These are phyloP conservation scores for Obba rivulosa DNA, from an alignment of 768 basidiomycete genomes.

Conservation along the genomic window DNA sequence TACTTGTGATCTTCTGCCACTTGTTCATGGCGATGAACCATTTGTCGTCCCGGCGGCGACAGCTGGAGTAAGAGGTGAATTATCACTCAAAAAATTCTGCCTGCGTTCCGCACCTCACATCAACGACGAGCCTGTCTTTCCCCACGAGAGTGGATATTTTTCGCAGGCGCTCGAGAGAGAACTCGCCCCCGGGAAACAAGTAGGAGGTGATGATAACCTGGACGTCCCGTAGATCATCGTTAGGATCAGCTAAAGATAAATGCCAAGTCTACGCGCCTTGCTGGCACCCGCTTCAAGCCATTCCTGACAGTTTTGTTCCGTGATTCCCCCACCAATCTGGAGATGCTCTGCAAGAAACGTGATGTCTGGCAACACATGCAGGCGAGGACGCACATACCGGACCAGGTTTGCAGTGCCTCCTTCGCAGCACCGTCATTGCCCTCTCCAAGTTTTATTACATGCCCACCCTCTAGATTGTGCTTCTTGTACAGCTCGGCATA, in stretches of 20 bases:
- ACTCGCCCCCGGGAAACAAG: constrained; percentile 81
- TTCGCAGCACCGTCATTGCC: constrained; percentile 87
- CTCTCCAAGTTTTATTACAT: constrained; percentile 93
- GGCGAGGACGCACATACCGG: constrained; percentile 39
- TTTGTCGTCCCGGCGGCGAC: constrained; percentile 63
- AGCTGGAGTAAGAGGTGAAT: constrained; percentile 43
- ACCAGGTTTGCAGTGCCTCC: constrained; percentile 82
- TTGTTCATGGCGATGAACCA: constrained; percentile 99
- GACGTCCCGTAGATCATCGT: not conserved
- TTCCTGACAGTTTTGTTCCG: constrained; percentile 64
- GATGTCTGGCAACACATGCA: constrained; percentile 1
- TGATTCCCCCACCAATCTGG: constrained; percentile 94
- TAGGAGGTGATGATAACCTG: constrained; percentile 98
- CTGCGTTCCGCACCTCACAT: constrained; percentile 67
- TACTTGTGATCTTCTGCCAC: constrained; percentile 95
- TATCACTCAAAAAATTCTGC: not conserved
- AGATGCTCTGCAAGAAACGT: constrained; percentile 48
- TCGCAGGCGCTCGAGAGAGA: constrained; percentile 69
- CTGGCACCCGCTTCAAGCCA: constrained; percentile 90
- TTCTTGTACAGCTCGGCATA: constrained; percentile 76
- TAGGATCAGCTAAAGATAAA: constrained; percentile 4
- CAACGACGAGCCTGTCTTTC: constrained; percentile 86
- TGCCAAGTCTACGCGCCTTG: constrained; percentile 51
- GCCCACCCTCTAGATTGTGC: constrained; percentile 74
- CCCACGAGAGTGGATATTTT: constrained; percentile 59